Evolutionary conservation across 768 basidiomycete genomes (phyloP), one percentile per base, ranked within the genome.

Genomic region (Pleurotus cornucopiae): DNA sequence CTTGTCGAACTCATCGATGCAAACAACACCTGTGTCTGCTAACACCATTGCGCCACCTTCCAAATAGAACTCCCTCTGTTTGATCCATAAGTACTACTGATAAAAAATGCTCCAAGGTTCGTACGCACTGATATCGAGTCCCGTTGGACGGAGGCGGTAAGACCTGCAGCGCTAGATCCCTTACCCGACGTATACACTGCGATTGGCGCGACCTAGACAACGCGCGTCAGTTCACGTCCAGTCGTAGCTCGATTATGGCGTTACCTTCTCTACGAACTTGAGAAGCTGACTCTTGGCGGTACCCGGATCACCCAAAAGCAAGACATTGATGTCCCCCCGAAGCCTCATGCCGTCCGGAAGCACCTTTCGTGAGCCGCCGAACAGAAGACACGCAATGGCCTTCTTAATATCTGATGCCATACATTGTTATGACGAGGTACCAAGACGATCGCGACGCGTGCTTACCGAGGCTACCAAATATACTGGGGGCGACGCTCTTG

Each of bases 11-110:
- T 99, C 97, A 64, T 99, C 97, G 66, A 99, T 99, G 66, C 97
- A 98, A 39, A 98, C 97, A 12, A 99, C 95, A 25, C 97, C 97
- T 11, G 91, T 91, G 67, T 99, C 97, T 1, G 97, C 97, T 38
- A 98, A 83, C 5, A 99, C 97, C 97, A 99, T 98, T 1, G 97
- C 97, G 20, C 97, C 97, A 6, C 97, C 97, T 76, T 99, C 97
- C 5, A 99, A 82, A 72, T 97, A 98, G 71, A 99, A 98, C 69
- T 99, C 97, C 45, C 97, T 84, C 94, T 98, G 60, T 21, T 59
- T 11, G 14, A 43, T 18, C 13, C 41, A 14, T 51, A 11, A 16
- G 7, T 41, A 14, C 25, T 5, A 46, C 20, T 40, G 26, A 54
- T 53, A 34, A 6, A n/a, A 25, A 54, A 34, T 11, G 30, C 30